Conservation (phyloP, 768 basidiomycete genomes). For the Lactarius evosmus region DNA sequence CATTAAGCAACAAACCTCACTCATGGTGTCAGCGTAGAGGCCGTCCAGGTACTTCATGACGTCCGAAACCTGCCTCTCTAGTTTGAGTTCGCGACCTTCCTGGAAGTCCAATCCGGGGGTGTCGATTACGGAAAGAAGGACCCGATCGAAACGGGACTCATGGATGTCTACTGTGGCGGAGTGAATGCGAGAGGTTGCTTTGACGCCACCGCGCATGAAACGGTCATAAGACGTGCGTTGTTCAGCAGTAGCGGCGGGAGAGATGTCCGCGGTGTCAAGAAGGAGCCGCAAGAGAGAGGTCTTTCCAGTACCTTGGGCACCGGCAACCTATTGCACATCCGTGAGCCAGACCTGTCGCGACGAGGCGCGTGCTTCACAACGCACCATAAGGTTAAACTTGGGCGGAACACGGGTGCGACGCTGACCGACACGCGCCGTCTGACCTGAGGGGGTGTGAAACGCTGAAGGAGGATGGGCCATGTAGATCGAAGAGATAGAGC, state of each 20-base stretch:
- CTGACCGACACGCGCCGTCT: constrained; percentile 52
- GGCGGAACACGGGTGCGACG: constrained; percentile 64
- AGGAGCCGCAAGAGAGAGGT: constrained; percentile 77
- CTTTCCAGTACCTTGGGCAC: constrained; percentile 79
- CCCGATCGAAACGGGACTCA: constrained; percentile 78
- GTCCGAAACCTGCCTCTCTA: constrained; percentile 73
- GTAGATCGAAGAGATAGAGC: constrained; percentile 66
- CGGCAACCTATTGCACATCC: constrained; percentile 56
- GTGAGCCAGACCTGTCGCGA: not conserved
- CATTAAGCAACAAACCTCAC: constrained; percentile 52
- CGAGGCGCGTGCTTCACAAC: constrained; percentile 23
- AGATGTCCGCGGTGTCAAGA: constrained; percentile 81
- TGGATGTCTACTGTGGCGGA: constrained; percentile 76
- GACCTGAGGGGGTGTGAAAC: constrained; percentile 45
- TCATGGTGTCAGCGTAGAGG: constrained; percentile 84
- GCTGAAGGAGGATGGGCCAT: constrained; percentile 59
- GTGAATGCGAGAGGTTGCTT: constrained; percentile 60
- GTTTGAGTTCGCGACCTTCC: constrained; percentile 66
- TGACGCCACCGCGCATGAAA: constrained; percentile 60
- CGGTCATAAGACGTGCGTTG: constrained; percentile 62
- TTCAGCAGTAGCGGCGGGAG: constrained; percentile 70
- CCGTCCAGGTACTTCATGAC: constrained; percentile 77
- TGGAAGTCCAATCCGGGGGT: constrained; percentile 81
- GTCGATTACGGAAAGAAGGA: constrained; percentile 78
- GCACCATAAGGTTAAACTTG: constrained; percentile 84